These are phyloP conservation scores for Rosa rugosa DNA, from an alignment of 306 rosid species.

Conservation along the genomic window DNA sequence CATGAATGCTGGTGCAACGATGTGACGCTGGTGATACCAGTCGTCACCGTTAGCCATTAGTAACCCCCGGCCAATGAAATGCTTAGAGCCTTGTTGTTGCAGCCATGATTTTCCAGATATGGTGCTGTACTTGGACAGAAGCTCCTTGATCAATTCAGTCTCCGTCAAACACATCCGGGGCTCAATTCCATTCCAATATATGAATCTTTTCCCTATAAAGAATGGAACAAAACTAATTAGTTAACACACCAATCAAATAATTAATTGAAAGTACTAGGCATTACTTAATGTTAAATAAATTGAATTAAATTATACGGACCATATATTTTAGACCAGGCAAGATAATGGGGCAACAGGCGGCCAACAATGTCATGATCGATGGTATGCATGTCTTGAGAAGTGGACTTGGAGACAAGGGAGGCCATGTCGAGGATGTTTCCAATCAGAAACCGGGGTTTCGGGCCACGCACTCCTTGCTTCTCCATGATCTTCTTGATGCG, in stretches of 20 bases:
- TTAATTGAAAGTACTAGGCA: no score
- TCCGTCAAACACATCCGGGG: slow-evolving; percentile 55
- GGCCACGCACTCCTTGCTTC: slow-evolving; percentile 86
- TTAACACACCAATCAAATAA: neutral
- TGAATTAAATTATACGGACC: slow-evolving; percentile 35
- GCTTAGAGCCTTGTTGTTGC: slow-evolving; percentile 52
- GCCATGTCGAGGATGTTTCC: slow-evolving; percentile 83
- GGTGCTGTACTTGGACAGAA: slow-evolving; percentile 39
- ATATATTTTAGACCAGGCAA: slow-evolving; percentile 67
- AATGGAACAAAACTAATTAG: neutral
- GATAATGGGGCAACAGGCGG: slow-evolving; percentile 84
- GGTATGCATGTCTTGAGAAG: slow-evolving; percentile 66
- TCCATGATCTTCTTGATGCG: slow-evolving; percentile 76
- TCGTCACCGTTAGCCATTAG: slow-evolving; percentile 52
- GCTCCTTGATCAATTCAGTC: slow-evolving; percentile 45
- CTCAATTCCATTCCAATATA: slow-evolving; percentile 50
- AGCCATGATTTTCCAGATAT: slow-evolving; percentile 53
- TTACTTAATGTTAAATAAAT: neutral
- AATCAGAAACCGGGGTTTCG: slow-evolving; percentile 57
- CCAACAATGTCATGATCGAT: slow-evolving; percentile 77
- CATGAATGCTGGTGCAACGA: slow-evolving; percentile 46
- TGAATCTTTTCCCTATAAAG: slow-evolving; percentile 40
- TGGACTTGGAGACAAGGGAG: slow-evolving; percentile 54
- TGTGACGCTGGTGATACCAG: slow-evolving; percentile 56
- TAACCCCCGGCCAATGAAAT: slow-evolving; percentile 49